Base-by-base conservation (phyloP, 2,329 filamentous ascomycete genomes). In the Cladosporium sphaerospermum region DNA sequence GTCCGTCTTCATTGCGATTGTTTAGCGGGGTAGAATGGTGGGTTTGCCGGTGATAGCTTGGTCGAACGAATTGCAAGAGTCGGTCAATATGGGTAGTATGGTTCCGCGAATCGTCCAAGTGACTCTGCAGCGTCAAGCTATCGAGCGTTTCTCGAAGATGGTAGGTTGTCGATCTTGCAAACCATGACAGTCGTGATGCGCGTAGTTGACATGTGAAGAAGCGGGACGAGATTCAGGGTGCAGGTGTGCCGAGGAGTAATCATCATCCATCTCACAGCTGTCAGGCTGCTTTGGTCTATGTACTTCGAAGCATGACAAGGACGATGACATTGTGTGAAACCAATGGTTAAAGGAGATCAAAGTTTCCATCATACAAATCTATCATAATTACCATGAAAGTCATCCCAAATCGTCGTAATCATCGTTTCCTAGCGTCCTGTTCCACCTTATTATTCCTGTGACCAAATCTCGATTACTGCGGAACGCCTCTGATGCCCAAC, bases 401-500 rank as follows among this genome's bases (percentile, higher is more conserved):
- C 23, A 40, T 39, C 11, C 13, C 31, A 47, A 16, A 19, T 39
- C 18, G 14, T 47, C 45, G 23, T 40, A 19, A 39, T 23, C n/a
- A n/a, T 47, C 33, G 16, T 47, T 32, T 39, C 33, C 34, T 28
- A 5, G 23, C 23, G 23, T 28, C 23, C 23, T 28, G 23, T 28
- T 28, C 4, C 4, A 28, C 23, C 23, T 7, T 28, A 28, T 28
- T 28, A 5, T 28, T 28, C 23, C 23, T 28, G 23, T 28, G 23
- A 28, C 7, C 23, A 28, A 28, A 28, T 28, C 23, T 28, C 23
- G 7, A 31, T 42, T 36, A 43, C 28, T 42, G 47, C 10, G 47
- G 39, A 6, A 50, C 40, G 16, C 48, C 48, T 19, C 44, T 76
- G 66, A 83, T 82, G 46, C 81, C 80, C 47, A 83, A 67, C 52